phyloP scores from a whole-genome alignment of 768 basidiomycete genomes.

The Sporobolomyces phaffii region DNA sequence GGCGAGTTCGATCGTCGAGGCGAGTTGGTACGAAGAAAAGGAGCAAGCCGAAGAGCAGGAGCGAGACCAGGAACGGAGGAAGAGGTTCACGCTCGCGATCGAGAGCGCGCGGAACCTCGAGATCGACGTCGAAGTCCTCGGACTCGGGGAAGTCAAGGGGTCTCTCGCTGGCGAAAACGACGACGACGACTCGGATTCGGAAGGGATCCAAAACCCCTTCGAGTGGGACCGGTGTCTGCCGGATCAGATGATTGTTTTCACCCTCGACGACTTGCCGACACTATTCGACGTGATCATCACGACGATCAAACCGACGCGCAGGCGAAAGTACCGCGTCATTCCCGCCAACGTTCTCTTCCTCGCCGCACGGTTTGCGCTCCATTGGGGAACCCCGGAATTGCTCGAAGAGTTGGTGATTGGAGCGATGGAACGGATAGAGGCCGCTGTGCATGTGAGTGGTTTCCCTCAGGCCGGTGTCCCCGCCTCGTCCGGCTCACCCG shows the following conservation, averaged over 20 bases:
- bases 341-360: slow-evolving; percentile 90
- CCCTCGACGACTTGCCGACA: slow-evolving; percentile 66
- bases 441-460: slow-evolving; percentile 74
- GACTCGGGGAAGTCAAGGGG: slow-evolving; percentile 47
- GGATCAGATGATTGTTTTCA: slow-evolving; percentile 87
- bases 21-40: slow-evolving; percentile 42
- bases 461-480: too few relatives aligned
- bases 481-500: too few relatives aligned
- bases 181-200: slow-evolving; percentile 51
- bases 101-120: slow-evolving; percentile 43
- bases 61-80: slow-evolving; percentile 16
- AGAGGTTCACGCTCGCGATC: slow-evolving; percentile 54
- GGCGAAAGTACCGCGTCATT: slow-evolving; percentile 55
- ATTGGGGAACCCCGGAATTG: slow-evolving; percentile 81
- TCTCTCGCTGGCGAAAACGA: slow-evolving; percentile 54
- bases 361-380: slow-evolving; percentile 81
- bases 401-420: slow-evolving; percentile 86
- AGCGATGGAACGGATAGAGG: slow-evolving; percentile 86
- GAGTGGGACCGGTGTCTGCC: slow-evolving; percentile 58
- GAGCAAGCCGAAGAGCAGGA: slow-evolving; percentile 33
- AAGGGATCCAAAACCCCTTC: slow-evolving; percentile 42
- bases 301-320: slow-evolving; percentile 63
- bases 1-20: slow-evolving; percentile 48
- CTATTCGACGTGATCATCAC: slow-evolving; percentile 77
- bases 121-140: slow-evolving; percentile 57